Evolutionary conservation across 768 basidiomycete genomes (phyloP), one percentile per base, ranked within the genome.

Genomic region (Mycena metata): DNA sequence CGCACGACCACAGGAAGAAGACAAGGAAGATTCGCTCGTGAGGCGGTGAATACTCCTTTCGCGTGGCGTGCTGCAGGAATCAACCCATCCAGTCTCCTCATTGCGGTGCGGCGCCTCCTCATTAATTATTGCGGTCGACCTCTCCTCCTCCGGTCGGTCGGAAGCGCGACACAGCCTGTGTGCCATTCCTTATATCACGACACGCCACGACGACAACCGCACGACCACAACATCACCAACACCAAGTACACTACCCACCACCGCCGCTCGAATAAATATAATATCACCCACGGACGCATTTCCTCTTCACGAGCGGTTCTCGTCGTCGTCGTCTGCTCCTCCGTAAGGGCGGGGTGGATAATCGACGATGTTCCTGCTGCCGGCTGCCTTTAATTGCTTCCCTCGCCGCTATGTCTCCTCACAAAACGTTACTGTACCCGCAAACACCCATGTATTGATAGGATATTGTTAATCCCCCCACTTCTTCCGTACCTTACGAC

Each of bases 251-350:
- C 23, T 62, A 63, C 59, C 60, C 60, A 41, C 68, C 62, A 45
- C 59, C 45, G 62, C 60, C 55, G 46, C 58, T 57, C 55, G 60
- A 36, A 30, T 30, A 30, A 30, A 30, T 60, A 71, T 68, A 56
- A 65, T 54, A 61, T 55, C 65, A 42, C 52, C 59, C 66, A 71
- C 66, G 70, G 70, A 71, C 70, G 70, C 70, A 45, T 13, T 71
- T 58, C 51, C 60, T 43, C 26, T 71, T 71, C 70, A 71, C 58
- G 70, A 26, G 65, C 30, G 30, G 30, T 30, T 30, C 3, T 30
- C 6, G 30, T 30, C 30, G 30, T 30, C 30, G 30, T 30, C 6
- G 30, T 30, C 55, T 50, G 43, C 26, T 56, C 56, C 55, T 59
- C 49, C 23, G 15, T 54, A 35, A 26, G 52, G 63, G 33, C 55